Evolutionary conservation across 768 basidiomycete species (phyloP), one percentile per base, ranked within the genome.

Genomic region (Kondoa malvinella): DNA sequence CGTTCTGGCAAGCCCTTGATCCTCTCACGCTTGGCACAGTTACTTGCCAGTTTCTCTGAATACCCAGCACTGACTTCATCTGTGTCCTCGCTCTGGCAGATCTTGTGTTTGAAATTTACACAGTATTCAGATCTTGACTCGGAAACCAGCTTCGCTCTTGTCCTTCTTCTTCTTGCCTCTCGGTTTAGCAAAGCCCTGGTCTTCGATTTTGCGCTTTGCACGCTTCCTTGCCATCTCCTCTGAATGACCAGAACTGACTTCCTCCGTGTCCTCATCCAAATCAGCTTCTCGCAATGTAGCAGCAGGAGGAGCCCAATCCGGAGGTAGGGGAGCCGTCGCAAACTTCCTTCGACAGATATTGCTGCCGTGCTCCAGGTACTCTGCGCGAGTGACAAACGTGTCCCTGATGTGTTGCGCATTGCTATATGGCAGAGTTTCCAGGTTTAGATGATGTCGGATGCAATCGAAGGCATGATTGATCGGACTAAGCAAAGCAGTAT

Each of bases 351-450:
- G 82, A 68, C 84, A 84, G 67, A 86, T 86, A 68, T 80, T 82
- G 71, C 84, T 86, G 34, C 92, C 92, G 69, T 82, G 82, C 78
- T 96, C 92, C 62, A 83, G 79, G 77, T 94, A 96, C 76, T 96
- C 91, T 61, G 83, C 83, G 57, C 87, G 80, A 2, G 89, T 89
- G 70, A 90, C 83, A 32, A 83, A 81, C 25, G 79, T 78, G 33
- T 79, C 77, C 0, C 78, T 33, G 1, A 64, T 71, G 56, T 80
- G 79, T 29, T 83, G 78, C 25, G 79, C 78, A 64, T 77, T 79
- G 29, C 84, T 12, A 56, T 32, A 66, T 32, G 57, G 32, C 57
- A 58, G 40, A 4, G 33, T 34, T 26, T 34, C n/a, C 56, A 34
- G 63, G 60, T 27, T 3, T 60, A 56, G 56, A 56, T 70, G 69